phyloP scores from a whole-genome alignment of 2,329 filamentous ascomycete species.

The Alternaria gaisen region DNA sequence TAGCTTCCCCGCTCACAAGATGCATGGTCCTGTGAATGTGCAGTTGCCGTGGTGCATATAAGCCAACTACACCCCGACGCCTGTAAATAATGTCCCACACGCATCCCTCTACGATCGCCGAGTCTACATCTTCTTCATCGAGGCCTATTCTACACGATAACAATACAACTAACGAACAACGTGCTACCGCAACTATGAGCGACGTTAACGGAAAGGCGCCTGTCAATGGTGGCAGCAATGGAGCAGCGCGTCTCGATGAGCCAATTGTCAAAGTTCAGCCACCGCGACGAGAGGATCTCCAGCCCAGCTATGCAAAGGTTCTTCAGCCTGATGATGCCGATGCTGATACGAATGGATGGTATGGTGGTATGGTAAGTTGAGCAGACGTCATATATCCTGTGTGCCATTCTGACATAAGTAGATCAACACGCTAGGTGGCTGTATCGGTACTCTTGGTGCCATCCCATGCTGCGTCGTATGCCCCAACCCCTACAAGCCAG shows the following conservation, averaged over 20 bases:
- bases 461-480: constrained; percentile 91
- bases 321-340: constrained; percentile 71
- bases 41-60: constrained; percentile 28
- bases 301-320: constrained; percentile 78
- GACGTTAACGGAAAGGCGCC: constrained; percentile 52
- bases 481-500: constrained; percentile 95
- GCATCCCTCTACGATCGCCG: constrained; percentile 22
- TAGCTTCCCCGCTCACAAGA: constrained; percentile 34
- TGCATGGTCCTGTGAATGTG: constrained; percentile 9
- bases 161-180: constrained; percentile 18
- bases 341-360: constrained; percentile 82
- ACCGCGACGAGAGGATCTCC: constrained; percentile 82
- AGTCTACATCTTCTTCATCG: constrained; percentile 38
- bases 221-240: constrained; percentile 19
- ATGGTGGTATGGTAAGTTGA: constrained; percentile 71
- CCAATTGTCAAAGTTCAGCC: constrained; percentile 72
- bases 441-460: constrained; percentile 81
- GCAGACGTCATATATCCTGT: background rate
- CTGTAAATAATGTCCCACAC: constrained; percentile 20
- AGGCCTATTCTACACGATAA: constrained; percentile 32
- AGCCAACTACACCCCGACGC: constrained; percentile 19
- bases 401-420: constrained; percentile 11
- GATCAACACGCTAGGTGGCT: constrained; percentile 77
- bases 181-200: constrained; percentile 36
- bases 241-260: constrained; percentile 27